Base-by-base conservation (phyloP, 1,284 basidiomycete genomes). In the Fomitopsis schrenkii region DNA sequence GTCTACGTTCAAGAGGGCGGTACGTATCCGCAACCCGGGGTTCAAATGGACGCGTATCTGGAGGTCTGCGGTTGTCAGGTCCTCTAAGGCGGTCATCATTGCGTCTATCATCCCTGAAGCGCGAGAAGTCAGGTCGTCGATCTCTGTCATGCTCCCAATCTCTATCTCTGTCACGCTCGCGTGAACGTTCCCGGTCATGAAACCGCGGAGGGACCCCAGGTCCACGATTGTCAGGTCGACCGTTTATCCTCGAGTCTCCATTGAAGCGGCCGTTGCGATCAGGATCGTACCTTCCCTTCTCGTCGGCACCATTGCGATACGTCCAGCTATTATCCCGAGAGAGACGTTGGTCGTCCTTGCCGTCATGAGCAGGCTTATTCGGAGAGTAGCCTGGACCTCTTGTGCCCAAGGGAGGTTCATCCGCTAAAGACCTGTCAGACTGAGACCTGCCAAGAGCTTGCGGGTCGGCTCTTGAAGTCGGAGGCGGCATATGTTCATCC, bases 31-130 rank as follows among this genome's bases (percentile, higher is more conserved):
- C 62, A 45, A 55, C 58, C 6, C 68, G 62, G 3, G 68, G 58
- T 19, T 73, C 71, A 42, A 70, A 71, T 36, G 68, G 67, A 22
- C 72, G 67, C 28, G 66, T 60, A 10, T 72, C 73, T 58, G 62
- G 67, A 33, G 66, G 67, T 9, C 70, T 66, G 30, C 69, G 71
- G 40, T 35, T 70, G 60, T 71, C 72, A 14, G 59, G 54, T 38
- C 62, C 66, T 53, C 67, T 68, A 46, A 63, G 55, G 52, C 70
- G 67, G 56, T 74, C 71, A 52, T 71, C 67, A 53, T 42, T 62
- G 26, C 71, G 68, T 45, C 68, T 60, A 44, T 73, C 70, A 55
- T 69, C 66, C 22, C 70, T 60, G 61, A 65, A 58, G 53, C 69
- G 62, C 33, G 46, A 61, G 56, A 66, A 62, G 42, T 71, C 69